Conservation (phyloP, 2,329 filamentous ascomycete species). For the Neopestalotiopsis sp. region DNA sequence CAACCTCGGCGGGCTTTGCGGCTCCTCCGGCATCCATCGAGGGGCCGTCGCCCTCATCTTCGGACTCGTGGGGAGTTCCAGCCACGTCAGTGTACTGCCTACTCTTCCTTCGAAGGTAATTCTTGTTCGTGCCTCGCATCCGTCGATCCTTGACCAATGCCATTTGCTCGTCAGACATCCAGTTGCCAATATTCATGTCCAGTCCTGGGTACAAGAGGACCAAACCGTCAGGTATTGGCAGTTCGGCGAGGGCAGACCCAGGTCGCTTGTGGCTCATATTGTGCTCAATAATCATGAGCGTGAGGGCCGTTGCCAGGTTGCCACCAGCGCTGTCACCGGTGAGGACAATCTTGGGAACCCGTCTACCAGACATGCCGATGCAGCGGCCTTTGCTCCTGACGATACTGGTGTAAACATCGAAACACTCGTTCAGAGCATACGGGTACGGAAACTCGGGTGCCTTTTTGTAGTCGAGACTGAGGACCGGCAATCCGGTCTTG, state of each 20-base stretch:
- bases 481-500: conserved; percentile 83
- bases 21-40: conserved; percentile 36
- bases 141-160: conserved; percentile 85
- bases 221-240: conserved; percentile 80
- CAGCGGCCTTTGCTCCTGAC: conserved; percentile 75
- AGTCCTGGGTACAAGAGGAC: conserved; percentile 88
- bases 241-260: conserved; percentile 60
- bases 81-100: conserved; percentile 87
- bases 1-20: conserved; percentile 21
- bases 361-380: conserved; percentile 73
- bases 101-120: conserved; percentile 82
- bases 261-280: conserved; percentile 61
- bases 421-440: conserved; percentile 86
- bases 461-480: conserved; percentile 91
- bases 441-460: conserved; percentile 86
- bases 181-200: conserved; percentile 97
- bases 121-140: conserved; percentile 77
- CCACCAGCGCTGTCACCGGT: conserved; percentile 84
- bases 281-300: conserved; percentile 88
- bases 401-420: conserved; percentile 81
- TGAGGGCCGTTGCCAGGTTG: conserved; percentile 79
- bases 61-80: conserved; percentile 81
- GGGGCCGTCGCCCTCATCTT: conserved; percentile 68
- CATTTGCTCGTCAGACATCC: conserved; percentile 99
- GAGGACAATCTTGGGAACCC: conserved; percentile 71